Evolutionary conservation across 352 stramenopile species (phyloP).

Genomic region (Nothophytophthora sp.): DNA sequence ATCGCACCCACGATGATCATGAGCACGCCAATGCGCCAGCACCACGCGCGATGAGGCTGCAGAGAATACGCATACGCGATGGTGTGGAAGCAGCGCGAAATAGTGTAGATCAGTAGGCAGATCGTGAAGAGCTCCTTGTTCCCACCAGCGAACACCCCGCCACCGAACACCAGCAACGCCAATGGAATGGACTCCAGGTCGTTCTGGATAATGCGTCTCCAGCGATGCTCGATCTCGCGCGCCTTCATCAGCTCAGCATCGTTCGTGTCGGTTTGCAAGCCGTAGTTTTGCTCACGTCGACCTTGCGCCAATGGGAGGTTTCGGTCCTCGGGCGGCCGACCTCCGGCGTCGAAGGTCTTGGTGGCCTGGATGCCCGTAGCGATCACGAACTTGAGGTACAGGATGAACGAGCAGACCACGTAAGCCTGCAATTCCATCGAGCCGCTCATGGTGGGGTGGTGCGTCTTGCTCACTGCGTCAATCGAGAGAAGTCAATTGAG

Average conservation of each 20-base stretch:
- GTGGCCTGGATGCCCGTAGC: constrained; percentile 41
- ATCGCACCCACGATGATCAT: constrained; percentile 29
- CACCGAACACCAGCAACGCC: constrained; percentile 46
- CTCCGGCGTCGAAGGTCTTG: constrained; percentile 52
- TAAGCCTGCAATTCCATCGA: constrained; percentile 51
- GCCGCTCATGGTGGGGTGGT: constrained; percentile 20
- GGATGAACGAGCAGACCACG: constrained; percentile 45
- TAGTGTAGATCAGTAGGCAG: constrained; percentile 45
- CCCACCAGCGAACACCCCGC: constrained; percentile 33
- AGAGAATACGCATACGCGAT: constrained; percentile 45
- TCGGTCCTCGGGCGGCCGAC: constrained; percentile 52
- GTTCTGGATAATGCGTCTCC: constrained; percentile 59
- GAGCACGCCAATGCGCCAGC: constrained; percentile 41
- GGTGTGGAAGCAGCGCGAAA: constrained; percentile 44
- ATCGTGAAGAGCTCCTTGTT: constrained; percentile 27
- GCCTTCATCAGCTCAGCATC: constrained; percentile 30
- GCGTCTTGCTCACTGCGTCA: too few species aligned
- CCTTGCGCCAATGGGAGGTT: constrained; percentile 41
- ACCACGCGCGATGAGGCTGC: constrained; percentile 46
- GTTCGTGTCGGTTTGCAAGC: constrained; percentile 26
- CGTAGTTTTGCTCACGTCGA: constrained; percentile 39
- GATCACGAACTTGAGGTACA: constrained; percentile 74
- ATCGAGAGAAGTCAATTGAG: background rate
- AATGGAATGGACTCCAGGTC: constrained; percentile 63
- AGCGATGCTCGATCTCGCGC: constrained; percentile 41